phyloP scores from a whole-genome alignment of 2,329 filamentous ascomycete genomes.

The Ophiosphaerella narmari region DNA sequence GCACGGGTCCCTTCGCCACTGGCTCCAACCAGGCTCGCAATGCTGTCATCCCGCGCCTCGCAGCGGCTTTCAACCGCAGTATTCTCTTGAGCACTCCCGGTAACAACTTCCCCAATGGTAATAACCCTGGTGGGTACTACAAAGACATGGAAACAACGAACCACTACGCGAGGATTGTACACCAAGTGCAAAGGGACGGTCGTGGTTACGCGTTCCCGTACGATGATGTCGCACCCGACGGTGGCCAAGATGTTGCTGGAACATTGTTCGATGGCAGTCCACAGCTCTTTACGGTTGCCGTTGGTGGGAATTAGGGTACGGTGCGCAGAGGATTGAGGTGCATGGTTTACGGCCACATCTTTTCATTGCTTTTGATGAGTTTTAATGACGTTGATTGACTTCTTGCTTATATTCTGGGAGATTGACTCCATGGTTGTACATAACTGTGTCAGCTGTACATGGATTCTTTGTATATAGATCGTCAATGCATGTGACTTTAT shows the following conservation, averaged over 20 bases:
- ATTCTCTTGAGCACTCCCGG: constrained; percentile 61
- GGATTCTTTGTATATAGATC: no score
- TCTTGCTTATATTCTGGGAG: no score
- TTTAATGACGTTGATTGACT: no score
- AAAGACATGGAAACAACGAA: constrained; percentile 47
- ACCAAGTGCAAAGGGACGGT: constrained; percentile 63
- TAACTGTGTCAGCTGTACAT: no score
- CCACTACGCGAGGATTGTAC: constrained; percentile 66
- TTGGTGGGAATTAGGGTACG: constrained; percentile 48
- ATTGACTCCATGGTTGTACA: no score
- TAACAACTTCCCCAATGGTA: constrained; percentile 46
- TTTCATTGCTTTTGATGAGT: not conserved
- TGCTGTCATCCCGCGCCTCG: constrained; percentile 72
- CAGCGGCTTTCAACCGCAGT: constrained; percentile 75
- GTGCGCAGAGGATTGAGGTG: not conserved
- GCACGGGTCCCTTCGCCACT: constrained; percentile 63
- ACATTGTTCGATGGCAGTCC: constrained; percentile 56
- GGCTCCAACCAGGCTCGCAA: constrained; percentile 50
- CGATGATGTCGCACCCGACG: constrained; percentile 67
- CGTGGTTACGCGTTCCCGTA: constrained; percentile 70
- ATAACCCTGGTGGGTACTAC: constrained; percentile 39
- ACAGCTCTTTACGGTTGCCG: constrained; percentile 51
- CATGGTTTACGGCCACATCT: not conserved
- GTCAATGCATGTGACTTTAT: no score
- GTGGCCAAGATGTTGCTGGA: constrained; percentile 60